These are phyloP conservation scores for Vitis hybrid DNA, from an alignment of 177 flowering plant genomes.

Conservation along the genomic window DNA sequence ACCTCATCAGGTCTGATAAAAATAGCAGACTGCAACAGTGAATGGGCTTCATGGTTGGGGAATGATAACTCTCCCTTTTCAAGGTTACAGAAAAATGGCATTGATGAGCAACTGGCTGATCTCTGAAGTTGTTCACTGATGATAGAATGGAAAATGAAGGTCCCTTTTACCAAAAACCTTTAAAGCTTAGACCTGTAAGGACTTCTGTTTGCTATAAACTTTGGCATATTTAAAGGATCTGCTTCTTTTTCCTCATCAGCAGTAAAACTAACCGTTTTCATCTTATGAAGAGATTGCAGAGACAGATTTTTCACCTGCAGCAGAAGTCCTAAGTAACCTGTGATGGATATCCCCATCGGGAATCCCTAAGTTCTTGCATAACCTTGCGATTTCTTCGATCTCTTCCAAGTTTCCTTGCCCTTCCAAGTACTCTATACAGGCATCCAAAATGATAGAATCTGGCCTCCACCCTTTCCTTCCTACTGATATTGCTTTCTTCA, in stretches of 20 bases:
- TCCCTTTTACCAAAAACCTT: too few species aligned
- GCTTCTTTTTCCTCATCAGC: slow-evolving; percentile 16
- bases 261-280: slow-evolving; percentile 17
- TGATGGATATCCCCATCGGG: slow-evolving; percentile 13
- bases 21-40: too few species aligned
- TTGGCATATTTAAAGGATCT: slow-evolving; percentile 3
- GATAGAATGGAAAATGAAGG: too few species aligned
- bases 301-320: slow-evolving; percentile 11
- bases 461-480: slow-evolving; percentile 17
- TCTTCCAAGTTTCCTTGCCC: slow-evolving; percentile 18
- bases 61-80: too few species aligned
- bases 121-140: too few species aligned
- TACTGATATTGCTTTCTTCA: slow-evolving; percentile 18
- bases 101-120: too few species aligned
- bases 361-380: slow-evolving; percentile 7
- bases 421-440: slow-evolving; percentile 26
- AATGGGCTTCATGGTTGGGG: too few species aligned
- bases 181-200: too few species aligned
- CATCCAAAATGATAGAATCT: slow-evolving; percentile 1
- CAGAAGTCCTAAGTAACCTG: slow-evolving; percentile 13
- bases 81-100: too few species aligned
- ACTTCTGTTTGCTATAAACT: background rate
- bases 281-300: slow-evolving; percentile 9
- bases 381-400: slow-evolving; percentile 13
- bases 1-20: too few species aligned